Evolutionary conservation across 2,329 filamentous ascomycete genomes (phyloP).

Genomic region (Venturia pyrina): DNA sequence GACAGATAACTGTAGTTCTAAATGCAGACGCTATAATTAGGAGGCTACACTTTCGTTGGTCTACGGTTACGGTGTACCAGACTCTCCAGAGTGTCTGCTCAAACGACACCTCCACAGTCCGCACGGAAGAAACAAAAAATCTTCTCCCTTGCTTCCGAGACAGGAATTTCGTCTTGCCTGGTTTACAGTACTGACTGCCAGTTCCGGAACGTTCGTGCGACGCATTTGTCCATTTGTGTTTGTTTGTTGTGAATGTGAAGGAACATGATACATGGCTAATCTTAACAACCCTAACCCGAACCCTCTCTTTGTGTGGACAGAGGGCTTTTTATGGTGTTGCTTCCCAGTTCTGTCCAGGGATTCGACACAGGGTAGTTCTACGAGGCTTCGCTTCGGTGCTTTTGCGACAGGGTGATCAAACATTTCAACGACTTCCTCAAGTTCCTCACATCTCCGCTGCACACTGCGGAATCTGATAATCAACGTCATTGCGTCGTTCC

Average conservation of each 20-base stretch:
- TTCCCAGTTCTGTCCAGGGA: neutral
- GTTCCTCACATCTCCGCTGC: neutral
- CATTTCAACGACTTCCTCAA: neutral
- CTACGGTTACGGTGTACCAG: too few species aligned
- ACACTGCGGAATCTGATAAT: neutral
- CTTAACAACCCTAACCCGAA: slow-evolving; percentile 21
- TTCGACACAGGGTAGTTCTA: neutral
- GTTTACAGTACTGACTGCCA: neutral
- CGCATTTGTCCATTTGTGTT: slow-evolving; percentile 20
- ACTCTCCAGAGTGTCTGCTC: too few species aligned
- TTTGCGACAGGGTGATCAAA: neutral
- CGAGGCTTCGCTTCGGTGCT: neutral
- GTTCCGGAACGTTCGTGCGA: slow-evolving; percentile 18
- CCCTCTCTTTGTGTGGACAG: too few species aligned
- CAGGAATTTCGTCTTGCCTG: neutral
- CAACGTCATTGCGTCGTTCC: neutral
- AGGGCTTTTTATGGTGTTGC: neutral
- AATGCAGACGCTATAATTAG: too few species aligned
- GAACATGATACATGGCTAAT: slow-evolving; percentile 10
- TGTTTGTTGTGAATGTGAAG: slow-evolving; percentile 12
- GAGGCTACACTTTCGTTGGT: neutral
- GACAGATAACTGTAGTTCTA: neutral
- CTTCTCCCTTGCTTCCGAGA: neutral
- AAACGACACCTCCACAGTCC: too few species aligned
- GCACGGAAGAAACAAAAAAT: neutral